phyloP scores from a whole-genome alignment of 331 rosid species.

The Telfairia occidentalis region DNA sequence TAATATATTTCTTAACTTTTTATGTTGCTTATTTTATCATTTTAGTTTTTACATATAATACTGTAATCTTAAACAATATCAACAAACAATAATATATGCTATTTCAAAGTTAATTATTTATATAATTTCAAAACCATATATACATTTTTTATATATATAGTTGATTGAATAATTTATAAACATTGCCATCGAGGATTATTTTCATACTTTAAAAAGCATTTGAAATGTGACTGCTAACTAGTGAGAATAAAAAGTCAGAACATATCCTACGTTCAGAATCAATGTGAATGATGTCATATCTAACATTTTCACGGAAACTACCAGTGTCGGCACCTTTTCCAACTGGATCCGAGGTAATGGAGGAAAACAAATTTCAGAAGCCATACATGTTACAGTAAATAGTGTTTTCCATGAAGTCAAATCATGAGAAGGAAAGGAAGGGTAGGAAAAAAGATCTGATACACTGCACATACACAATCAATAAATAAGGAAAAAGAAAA shows the following conservation, averaged over 20 bases:
- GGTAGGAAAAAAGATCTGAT: background rate
- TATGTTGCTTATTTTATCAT: no score
- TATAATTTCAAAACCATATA: no score
- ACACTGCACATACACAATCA: conserved; percentile 1
- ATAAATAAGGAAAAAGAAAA: background rate
- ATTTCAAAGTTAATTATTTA: no score
- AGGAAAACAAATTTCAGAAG: background rate
- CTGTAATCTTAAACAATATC: no score
- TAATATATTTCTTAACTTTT: no score
- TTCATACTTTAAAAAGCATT: background rate
- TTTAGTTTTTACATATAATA: no score
- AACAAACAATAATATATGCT: no score
- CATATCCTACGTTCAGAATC: background rate
- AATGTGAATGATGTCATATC: background rate
- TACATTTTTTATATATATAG: no score
- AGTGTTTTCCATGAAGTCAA: background rate
- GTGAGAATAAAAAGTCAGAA: background rate
- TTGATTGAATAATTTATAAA: background rate
- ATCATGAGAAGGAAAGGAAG: background rate
- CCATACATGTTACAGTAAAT: background rate
- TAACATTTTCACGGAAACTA: background rate
- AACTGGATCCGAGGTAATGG: background rate
- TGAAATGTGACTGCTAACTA: background rate
- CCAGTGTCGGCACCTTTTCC: conserved; percentile 1
- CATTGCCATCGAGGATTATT: background rate